Percentiles rank a stretch among this genome's conserved stretches.
Conservation (phyloP, 2,329 filamentous ascomycete species). For the Fusarium multiceps region DNA sequence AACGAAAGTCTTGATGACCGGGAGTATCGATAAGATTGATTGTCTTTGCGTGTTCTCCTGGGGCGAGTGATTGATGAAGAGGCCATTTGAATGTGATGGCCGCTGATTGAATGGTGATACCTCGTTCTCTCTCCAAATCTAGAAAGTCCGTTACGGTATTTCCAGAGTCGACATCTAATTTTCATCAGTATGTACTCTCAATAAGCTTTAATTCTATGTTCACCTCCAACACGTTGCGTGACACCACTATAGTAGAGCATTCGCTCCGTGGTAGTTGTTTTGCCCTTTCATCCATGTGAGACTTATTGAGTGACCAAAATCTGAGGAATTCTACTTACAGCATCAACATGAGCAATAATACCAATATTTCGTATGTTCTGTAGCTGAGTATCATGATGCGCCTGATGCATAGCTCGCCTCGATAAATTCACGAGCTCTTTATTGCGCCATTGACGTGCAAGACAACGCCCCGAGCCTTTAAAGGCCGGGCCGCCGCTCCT, state of each 20-base stretch:
- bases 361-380: constrained; percentile 88
- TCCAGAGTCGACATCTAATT: constrained; percentile 87
- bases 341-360: constrained; percentile 98
- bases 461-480: constrained; percentile 34
- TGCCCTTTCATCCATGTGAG: constrained; percentile 66
- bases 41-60: constrained; percentile 65
- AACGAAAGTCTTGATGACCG: constrained; percentile 96
- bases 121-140: constrained; percentile 88
- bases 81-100: constrained; percentile 97
- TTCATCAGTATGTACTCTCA: constrained; percentile 4
- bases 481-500: constrained; percentile 38
- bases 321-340: constrained; percentile 58
- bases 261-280: constrained; percentile 98
- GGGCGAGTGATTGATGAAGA: constrained; percentile 59
- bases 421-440: constrained; percentile 23
- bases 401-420: constrained; percentile 35
- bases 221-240: constrained; percentile 83
- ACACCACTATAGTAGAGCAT: constrained; percentile 98
- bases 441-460: constrained; percentile 40
- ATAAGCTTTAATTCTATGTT: constrained; percentile 13
- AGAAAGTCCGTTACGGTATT: constrained; percentile 98
- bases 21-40: constrained; percentile 94
- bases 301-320: background rate
- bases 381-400: constrained; percentile 45
- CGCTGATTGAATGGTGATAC: constrained; percentile 97